A percentile compares a stretch with the other conserved stretches of the same genome.
Evolutionary conservation across 2,329 filamentous ascomycete genomes (phyloP).

Genomic region (Tothia fuscella): DNA sequence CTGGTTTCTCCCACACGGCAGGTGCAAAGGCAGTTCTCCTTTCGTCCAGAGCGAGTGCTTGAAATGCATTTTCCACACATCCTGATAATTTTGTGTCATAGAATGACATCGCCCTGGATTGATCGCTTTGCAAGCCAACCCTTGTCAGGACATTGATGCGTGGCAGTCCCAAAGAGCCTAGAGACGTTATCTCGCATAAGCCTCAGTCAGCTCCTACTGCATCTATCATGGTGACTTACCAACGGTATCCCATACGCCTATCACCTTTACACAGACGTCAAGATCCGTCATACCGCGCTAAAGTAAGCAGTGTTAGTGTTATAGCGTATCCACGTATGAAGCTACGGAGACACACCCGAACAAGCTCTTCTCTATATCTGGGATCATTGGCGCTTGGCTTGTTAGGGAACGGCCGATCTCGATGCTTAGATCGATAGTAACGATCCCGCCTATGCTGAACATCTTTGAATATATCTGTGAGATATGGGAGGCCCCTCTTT

Average conservation of each 20-base stretch:
- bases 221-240: constrained; percentile 12
- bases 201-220: neutral
- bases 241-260: constrained; percentile 36
- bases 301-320: constrained; percentile 5
- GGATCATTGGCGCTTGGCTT: constrained; percentile 33
- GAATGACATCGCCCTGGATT: constrained; percentile 30
- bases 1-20: constrained; percentile 31
- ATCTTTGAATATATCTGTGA: constrained; percentile 36
- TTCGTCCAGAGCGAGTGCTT: constrained; percentile 34
- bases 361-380: constrained; percentile 31
- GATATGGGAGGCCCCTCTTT: constrained; percentile 31
- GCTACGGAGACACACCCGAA: constrained; percentile 15
- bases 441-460: constrained; percentile 32
- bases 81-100: constrained; percentile 35
- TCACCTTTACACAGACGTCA: constrained; percentile 27
- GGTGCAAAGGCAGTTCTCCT: constrained; percentile 28
- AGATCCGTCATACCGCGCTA: constrained; percentile 21
- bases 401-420: constrained; percentile 33
- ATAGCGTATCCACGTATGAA: neutral
- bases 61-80: constrained; percentile 31
- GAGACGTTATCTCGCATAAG: neutral
- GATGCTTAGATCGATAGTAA: constrained; percentile 32
- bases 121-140: constrained; percentile 23
- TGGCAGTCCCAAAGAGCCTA: constrained; percentile 31
- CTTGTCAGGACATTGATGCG: constrained; percentile 30